These are phyloP conservation scores for Rhynchosporium graminicola DNA, from an alignment of 2,329 filamentous ascomycete genomes.

Conservation along the genomic window DNA sequence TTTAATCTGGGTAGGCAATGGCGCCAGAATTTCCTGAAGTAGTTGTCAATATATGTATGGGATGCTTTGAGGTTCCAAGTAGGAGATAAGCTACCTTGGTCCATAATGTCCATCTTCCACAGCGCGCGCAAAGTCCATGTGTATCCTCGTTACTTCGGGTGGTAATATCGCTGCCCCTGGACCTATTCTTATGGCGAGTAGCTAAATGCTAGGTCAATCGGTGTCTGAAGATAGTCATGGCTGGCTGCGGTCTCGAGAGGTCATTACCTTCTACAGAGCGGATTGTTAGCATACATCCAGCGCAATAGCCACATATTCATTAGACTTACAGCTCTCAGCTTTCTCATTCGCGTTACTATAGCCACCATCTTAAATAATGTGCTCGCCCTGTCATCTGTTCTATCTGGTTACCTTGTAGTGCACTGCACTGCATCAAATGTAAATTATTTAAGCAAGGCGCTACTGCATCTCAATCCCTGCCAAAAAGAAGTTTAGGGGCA, in stretches of 20 bases:
- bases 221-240: slow-evolving; percentile 4
- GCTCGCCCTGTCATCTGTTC: slow-evolving; percentile 1
- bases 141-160: slow-evolving; percentile 71
- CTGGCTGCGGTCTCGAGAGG: slow-evolving; percentile 12
- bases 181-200: slow-evolving; percentile 75
- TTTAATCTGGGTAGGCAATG: slow-evolving; percentile 82
- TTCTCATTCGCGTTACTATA: slow-evolving; percentile 70
- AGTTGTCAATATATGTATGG: slow-evolving; percentile 34
- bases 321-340: slow-evolving; percentile 67
- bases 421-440: slow-evolving; percentile 8
- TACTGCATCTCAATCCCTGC: slow-evolving; percentile 31
- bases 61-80: neutral
- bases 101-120: slow-evolving; percentile 70
- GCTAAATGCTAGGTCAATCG: slow-evolving; percentile 48
- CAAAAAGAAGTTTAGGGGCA: slow-evolving; percentile 27
- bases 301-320: neutral
- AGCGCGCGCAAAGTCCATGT: slow-evolving; percentile 68
- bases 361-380: slow-evolving; percentile 49
- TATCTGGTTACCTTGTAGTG: slow-evolving; percentile 1
- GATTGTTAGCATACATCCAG: slow-evolving; percentile 26
- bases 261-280: slow-evolving; percentile 47
- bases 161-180: slow-evolving; percentile 83
- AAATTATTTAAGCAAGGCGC: slow-evolving; percentile 36
- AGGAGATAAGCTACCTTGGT: slow-evolving; percentile 56
- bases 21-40: slow-evolving; percentile 81